Evolutionary conservation across 2,329 filamentous ascomycete species (phyloP).

Genomic region (Metarhizium album): DNA sequence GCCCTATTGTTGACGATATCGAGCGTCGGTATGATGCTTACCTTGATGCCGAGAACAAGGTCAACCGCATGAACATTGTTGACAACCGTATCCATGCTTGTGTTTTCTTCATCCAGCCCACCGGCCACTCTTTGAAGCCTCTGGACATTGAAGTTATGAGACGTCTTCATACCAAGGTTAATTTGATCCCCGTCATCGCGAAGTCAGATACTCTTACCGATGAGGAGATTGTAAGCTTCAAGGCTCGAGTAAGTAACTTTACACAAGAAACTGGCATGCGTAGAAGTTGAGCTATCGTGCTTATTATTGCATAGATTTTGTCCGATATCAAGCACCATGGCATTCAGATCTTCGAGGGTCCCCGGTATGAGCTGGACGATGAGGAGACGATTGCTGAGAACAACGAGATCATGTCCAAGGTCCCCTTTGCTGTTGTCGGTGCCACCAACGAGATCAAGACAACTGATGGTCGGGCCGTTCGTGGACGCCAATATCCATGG

Average conservation of each 20-base stretch:
- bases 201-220: constrained; percentile 98
- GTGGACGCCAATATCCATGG: constrained; percentile 94
- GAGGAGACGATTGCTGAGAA: constrained; percentile 99
- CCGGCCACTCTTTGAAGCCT: constrained; percentile 95
- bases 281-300: neutral
- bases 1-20: constrained; percentile 98
- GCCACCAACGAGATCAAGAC: constrained; percentile 90
- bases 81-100: constrained; percentile 98
- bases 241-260: constrained; percentile 68
- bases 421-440: constrained; percentile 95
- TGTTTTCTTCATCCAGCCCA: constrained; percentile 99
- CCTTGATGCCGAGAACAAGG: constrained; percentile 98
- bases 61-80: constrained; percentile 99
- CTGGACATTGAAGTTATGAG: constrained; percentile 99
- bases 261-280: no score
- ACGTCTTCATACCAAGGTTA: constrained; percentile 98
- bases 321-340: constrained; percentile 94
- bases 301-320: constrained; percentile 56
- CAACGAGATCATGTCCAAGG: constrained; percentile 99
- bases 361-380: constrained; percentile 95
- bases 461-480: constrained; percentile 86
- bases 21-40: constrained; percentile 98
- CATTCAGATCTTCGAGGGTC: constrained; percentile 98
- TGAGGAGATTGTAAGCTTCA: constrained; percentile 89
- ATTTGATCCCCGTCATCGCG: constrained; percentile 97